Evolutionary conservation across 2,329 filamentous ascomycete species (phyloP), one percentile per base, ranked within the genome.

Genomic region (Fusarium sulawesiense): DNA sequence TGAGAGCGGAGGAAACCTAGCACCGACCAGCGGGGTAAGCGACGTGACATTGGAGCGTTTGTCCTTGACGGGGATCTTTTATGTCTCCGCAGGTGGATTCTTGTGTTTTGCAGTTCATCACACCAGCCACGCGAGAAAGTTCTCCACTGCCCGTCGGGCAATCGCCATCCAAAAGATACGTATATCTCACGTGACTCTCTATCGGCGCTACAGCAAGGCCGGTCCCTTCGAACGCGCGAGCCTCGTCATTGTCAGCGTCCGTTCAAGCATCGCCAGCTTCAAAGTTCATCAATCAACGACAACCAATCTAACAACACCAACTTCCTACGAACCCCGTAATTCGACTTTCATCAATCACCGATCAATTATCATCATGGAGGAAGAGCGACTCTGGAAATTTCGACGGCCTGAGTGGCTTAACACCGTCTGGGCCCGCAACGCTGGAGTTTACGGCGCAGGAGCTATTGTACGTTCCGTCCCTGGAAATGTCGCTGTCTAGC

Each of bases 301-400:
- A 30, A 37, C 32, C 40, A 46, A 47, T 51, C 23, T 50, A 27
- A 20, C 42, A 59, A 49, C 50, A 27, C 42, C 29, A 60, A 40
- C 16, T 23, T n/a, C 13, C 40, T 48, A n/a, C 54, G n/a, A 41
- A 27, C 27, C 6, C 20, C 20, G 6, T 10, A 48, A 21, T 37
- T 4, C 13, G 14, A 42, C 14, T n/a, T 29, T 37, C 29, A 23
- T 37, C n/a, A 51, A 55, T 20, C 16, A 20, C 47, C 25, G 9
- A n/a, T 16, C 20, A 54, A 29, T 14, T n/a, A 3, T 5, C 48
- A 51, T 12, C n/a, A 89, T 89, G 87, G 86, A 88, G 68, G 88
- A 90, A 72, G 88, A 90, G 64, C 87, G 88, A 59, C 87, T 91
- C 73, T 91, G 86, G 86, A 91, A 90, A 82, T 91, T 91, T 77